phyloP scores from a whole-genome alignment of 345 rosid species.

The Eucalyptus microcorys region DNA sequence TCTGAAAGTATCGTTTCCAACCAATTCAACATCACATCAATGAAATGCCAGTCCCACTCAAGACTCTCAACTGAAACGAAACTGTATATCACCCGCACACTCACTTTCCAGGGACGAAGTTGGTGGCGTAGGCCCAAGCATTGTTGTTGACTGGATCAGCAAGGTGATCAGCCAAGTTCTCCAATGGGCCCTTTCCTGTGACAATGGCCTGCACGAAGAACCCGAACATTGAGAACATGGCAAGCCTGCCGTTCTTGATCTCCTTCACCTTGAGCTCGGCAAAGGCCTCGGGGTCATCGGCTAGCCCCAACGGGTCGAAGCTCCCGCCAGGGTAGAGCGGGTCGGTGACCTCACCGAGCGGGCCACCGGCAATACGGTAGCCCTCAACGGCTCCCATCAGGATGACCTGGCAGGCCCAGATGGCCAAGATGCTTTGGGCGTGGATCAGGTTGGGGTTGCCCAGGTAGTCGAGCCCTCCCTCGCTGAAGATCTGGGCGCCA shows the following conservation, averaged over 20 bases:
- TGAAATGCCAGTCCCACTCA: neutral
- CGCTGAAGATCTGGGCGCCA: neutral
- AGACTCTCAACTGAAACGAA: neutral
- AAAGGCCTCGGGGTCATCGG: constrained; percentile 13
- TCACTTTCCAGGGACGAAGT: constrained; percentile 9
- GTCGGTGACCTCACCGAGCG: constrained; percentile 4
- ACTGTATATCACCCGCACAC: neutral
- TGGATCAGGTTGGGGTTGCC: constrained; percentile 11
- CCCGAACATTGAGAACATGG: constrained; percentile 11
- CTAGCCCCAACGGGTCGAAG: constrained; percentile 11
- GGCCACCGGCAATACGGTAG: neutral
- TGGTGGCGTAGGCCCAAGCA: constrained; percentile 11
- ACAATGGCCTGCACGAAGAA: constrained; percentile 1
- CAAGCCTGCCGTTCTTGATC: constrained; percentile 9
- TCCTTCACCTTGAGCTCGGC: constrained; percentile 14
- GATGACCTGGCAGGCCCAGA: constrained; percentile 2
- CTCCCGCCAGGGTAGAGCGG: constrained; percentile 8
- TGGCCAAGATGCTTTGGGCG: constrained; percentile 12
- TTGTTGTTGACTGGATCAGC: constrained; percentile 12
- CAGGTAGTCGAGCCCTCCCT: constrained; percentile 5
- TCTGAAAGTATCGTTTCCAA: neutral
- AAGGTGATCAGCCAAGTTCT: constrained; percentile 9
- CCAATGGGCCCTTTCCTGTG: constrained; percentile 8
- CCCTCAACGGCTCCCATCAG: constrained; percentile 5
- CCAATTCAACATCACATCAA: neutral